These are phyloP conservation scores for Phytopythium boreale DNA, from an alignment of 352 stramenopile genomes.

Conservation along the genomic window DNA sequence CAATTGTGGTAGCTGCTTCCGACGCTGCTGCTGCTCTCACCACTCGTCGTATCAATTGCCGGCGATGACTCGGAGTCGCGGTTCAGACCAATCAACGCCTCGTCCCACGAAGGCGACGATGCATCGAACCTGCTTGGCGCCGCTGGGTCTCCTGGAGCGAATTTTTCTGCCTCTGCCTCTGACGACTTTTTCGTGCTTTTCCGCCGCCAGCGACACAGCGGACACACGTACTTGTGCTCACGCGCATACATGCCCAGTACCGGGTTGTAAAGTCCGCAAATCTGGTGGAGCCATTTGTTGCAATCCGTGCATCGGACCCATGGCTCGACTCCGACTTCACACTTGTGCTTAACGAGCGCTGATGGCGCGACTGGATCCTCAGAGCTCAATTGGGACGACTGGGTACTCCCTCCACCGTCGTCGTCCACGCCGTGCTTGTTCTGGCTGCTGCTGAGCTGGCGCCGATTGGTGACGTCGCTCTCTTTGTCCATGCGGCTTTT, in stretches of 20 bases:
- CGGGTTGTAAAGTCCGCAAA: slow-evolving; percentile 93
- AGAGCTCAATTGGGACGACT: slow-evolving; percentile 2
- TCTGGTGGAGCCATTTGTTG: slow-evolving; percentile 83
- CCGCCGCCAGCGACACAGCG: slow-evolving; percentile 52
- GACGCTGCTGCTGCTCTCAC: slow-evolving; percentile 4
- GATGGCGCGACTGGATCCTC: background rate
- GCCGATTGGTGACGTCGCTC: slow-evolving; percentile 5
- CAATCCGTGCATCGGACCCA: slow-evolving; percentile 85
- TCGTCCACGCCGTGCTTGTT: slow-evolving; percentile 5
- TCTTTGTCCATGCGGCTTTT: slow-evolving; percentile 38
- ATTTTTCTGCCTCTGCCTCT: background rate
- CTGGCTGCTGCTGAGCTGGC: background rate
- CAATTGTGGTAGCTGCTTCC: slow-evolving; percentile 3
- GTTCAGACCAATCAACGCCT: background rate
- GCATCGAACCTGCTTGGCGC: background rate
- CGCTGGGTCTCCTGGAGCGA: background rate
- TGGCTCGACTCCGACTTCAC: slow-evolving; percentile 61
- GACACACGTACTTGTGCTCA: slow-evolving; percentile 52
- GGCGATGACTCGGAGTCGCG: background rate
- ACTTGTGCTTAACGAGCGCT: slow-evolving; percentile 62
- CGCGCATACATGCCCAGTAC: slow-evolving; percentile 50
- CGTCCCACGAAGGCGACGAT: slow-evolving; percentile 1
- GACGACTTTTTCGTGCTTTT: background rate
- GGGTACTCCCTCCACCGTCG: slow-evolving; percentile 14
- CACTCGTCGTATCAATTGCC: background rate